Conservation (phyloP, 768 basidiomycete genomes). For the Calocera viscosa region DNA sequence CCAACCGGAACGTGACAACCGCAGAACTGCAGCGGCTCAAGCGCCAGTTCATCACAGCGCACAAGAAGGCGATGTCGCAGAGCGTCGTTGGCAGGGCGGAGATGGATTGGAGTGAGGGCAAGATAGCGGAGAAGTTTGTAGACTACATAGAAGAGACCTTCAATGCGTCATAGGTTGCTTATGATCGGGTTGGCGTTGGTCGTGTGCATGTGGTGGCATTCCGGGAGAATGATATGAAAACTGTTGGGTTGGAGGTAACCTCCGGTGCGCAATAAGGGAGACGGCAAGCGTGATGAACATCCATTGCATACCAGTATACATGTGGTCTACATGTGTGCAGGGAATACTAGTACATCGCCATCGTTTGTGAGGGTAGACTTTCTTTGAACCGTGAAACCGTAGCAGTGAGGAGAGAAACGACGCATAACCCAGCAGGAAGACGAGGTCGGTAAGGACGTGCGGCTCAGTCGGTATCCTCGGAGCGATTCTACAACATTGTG, state of each 20-base stretch:
- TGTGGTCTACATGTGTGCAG: background rate
- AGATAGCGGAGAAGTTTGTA: slow-evolving; percentile 57
- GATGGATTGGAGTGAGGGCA: slow-evolving; percentile 66
- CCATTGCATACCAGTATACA: background rate
- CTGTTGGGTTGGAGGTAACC: too few species aligned
- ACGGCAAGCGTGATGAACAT: too few species aligned
- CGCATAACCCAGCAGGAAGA: background rate
- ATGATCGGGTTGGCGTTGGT: background rate
- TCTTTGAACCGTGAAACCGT: background rate
- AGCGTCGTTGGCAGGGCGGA: slow-evolving; percentile 64
- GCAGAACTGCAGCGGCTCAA: slow-evolving; percentile 82
- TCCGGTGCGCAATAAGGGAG: too few species aligned
- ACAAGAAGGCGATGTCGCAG: slow-evolving; percentile 78
- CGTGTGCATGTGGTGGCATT: too few species aligned
- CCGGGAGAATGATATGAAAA: too few species aligned
- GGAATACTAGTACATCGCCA: background rate
- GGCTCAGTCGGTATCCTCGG: background rate
- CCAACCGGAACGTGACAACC: slow-evolving; percentile 59
- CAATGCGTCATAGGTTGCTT: background rate
- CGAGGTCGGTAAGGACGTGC: background rate
- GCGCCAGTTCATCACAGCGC: slow-evolving; percentile 78
- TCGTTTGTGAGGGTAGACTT: background rate
- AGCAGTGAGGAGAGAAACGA: background rate
- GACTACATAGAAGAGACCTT: slow-evolving; percentile 49
- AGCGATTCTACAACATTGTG: background rate